Evolutionary conservation across 192 early-diverging fungal species (phyloP), one percentile per base, ranked within the genome.

Genomic region (Backusella macrospora): DNA sequence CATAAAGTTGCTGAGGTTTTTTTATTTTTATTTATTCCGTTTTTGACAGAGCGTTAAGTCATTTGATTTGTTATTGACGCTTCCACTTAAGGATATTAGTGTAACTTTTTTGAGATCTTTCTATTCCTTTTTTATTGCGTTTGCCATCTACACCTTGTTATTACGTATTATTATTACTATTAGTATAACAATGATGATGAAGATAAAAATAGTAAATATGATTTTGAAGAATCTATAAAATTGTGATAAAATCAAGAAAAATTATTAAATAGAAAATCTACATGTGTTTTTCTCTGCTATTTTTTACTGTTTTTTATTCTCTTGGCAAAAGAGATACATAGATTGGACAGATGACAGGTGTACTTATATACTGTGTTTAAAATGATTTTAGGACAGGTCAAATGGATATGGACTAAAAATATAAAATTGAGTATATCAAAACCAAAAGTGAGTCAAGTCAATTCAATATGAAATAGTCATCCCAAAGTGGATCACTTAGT

Each of bases 1-100:
- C 52, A 59, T 26, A 59, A 59, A 59, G 26, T 29, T 21, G 52
- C 52, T 55, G 18, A 55, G 21, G 52, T 55, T n/a, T 55, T 55
- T 55, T 55, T 23, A 23, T 55, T 21, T 23, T 21, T n/a, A 55
- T 23, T 55, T 55, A 23, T n/a, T 21, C 52, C 18, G 21, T n/a
- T n/a, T n/a, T 23, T 55, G 52, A 55, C 48, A 52, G 18, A 52
- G 48, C 8, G 48, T 9, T 34, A 34, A 34, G 9, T 6, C 48
- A 52, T 55, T 55, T 55, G 52, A 55, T 55, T 55, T 13, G 52
- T 55, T 5, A 1, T 12, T 21, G 9, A 23, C 9, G 10, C 16
- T 6, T 18, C 42, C 10, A 49, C 16, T 49, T 49, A 18, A 34
- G 48, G 48, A 18, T 55, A 3, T 10, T 8, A 9, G 0, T 23